Evolutionary conservation across 495 filamentous ascomycete genomes (phyloP).

Genomic region (Penicillium bialowiezense): DNA sequence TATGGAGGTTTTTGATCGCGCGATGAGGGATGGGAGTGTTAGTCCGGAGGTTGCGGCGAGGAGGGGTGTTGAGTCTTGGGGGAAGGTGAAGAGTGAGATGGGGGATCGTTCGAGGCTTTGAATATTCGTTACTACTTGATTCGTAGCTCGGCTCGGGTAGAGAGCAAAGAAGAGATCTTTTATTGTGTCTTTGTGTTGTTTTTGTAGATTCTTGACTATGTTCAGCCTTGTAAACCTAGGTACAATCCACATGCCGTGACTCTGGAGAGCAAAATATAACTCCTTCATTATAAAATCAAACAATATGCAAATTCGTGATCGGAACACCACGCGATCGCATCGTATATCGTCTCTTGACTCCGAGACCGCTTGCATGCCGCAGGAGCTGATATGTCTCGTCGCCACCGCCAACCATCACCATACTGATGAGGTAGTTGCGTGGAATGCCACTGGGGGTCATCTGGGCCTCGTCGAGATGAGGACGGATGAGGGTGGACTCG

Average conservation of each 20-base stretch:
- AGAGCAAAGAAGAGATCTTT: no score
- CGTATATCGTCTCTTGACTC: slow-evolving; percentile 72
- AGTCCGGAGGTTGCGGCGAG: slow-evolving; percentile 15
- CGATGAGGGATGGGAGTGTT: slow-evolving; percentile 50
- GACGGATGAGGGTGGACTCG: slow-evolving; percentile 54
- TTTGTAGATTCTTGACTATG: not conserved
- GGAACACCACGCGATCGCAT: slow-evolving; percentile 77
- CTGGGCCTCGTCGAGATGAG: slow-evolving; percentile 75
- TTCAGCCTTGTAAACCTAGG: slow-evolving; percentile 1
- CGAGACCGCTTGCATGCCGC: slow-evolving; percentile 57
- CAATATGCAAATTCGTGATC: slow-evolving; percentile 76
- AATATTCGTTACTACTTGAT: no score
- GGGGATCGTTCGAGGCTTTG: not conserved
- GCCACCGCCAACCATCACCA: slow-evolving; percentile 84
- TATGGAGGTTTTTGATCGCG: slow-evolving; percentile 69
- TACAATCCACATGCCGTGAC: no score
- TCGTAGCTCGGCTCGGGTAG: no score
- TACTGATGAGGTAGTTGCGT: slow-evolving; percentile 69
- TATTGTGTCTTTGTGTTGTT: no score
- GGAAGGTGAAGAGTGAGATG: slow-evolving; percentile 17
- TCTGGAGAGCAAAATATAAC: not conserved
- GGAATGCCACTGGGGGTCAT: slow-evolving; percentile 66
- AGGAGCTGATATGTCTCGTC: slow-evolving; percentile 64
- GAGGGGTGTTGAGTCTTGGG: slow-evolving; percentile 25
- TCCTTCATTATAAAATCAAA: slow-evolving; percentile 34